phyloP scores from a whole-genome alignment of 352 stramenopile species.

The Vaucheria bursata region DNA sequence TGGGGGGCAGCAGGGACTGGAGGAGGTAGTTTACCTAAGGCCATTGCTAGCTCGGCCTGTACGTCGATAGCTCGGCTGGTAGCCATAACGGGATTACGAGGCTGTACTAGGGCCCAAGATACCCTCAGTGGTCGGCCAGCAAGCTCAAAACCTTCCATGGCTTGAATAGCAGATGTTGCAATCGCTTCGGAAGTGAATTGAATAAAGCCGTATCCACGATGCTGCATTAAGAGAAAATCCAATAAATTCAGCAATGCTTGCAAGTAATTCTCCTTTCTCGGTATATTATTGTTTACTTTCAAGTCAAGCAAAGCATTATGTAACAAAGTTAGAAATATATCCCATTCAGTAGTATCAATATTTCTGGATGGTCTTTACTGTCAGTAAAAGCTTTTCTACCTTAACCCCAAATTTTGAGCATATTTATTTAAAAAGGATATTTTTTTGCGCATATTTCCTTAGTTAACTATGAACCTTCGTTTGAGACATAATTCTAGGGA shows the following conservation, averaged over 20 bases:
- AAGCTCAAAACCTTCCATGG: slow-evolving; percentile 39
- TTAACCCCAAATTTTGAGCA: too few relatives aligned
- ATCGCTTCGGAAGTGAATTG: slow-evolving; percentile 34
- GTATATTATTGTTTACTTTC: background rate
- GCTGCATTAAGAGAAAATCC: slow-evolving; percentile 7
- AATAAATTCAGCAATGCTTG: background rate
- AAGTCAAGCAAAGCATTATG: background rate
- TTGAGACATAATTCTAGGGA: too few relatives aligned
- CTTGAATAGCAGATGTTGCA: slow-evolving; percentile 21
- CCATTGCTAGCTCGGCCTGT: background rate
- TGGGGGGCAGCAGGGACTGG: too few relatives aligned
- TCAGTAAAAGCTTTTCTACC: too few relatives aligned
- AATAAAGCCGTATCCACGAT: slow-evolving; percentile 43
- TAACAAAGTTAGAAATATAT: background rate
- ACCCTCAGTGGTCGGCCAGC: slow-evolving; percentile 24
- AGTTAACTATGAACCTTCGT: too few relatives aligned
- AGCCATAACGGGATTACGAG: slow-evolving; percentile 8
- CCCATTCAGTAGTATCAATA: background rate
- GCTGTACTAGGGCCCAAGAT: slow-evolving; percentile 33
- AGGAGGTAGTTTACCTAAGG: too few relatives aligned
- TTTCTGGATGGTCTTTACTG: background rate
- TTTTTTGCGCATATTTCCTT: too few relatives aligned
- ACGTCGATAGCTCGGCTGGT: background rate
- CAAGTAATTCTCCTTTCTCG: background rate
- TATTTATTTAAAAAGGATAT: too few relatives aligned